phyloP scores from a whole-genome alignment of 2,329 filamentous ascomycete species.

The Trichothecium sympodiale region DNA sequence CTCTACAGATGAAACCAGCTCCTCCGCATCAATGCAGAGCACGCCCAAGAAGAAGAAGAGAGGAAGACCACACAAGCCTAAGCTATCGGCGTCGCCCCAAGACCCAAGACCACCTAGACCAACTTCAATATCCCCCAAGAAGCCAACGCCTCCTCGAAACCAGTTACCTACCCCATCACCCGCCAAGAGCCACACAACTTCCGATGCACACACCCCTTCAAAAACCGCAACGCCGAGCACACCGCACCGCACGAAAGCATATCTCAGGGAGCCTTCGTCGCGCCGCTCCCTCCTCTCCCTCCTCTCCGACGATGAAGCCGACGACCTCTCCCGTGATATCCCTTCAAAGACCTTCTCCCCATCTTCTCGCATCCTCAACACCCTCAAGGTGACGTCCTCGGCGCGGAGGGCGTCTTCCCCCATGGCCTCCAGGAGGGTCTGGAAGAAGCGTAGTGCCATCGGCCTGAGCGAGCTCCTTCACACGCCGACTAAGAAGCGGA shows the following conservation, averaged over 20 bases:
- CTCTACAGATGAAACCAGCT: no score
- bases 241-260: conserved; percentile 22
- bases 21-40: no score
- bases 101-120: no score
- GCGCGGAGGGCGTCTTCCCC: neutral
- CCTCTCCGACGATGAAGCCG: conserved; percentile 21
- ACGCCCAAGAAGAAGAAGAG: no score
- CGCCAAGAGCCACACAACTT: neutral
- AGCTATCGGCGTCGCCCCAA: no score
- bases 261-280: conserved; percentile 15
- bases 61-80: no score
- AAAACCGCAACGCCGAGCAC: conserved; percentile 7
- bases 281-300: conserved; percentile 30
- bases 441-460: conserved; percentile 1
- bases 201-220: neutral
- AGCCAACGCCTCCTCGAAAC: conserved; percentile 2
- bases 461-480: neutral
- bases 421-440: no score
- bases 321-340: conserved; percentile 3
- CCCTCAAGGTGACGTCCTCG: conserved; percentile 2
- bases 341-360: conserved; percentile 10
- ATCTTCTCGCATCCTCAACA: conserved; percentile 9
- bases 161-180: neutral
- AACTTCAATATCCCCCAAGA: neutral
- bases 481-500: conserved; percentile 12